A percentile compares a stretch with the other conserved stretches of the same genome.
Evolutionary conservation across 2,329 filamentous ascomycete species (phyloP).

Genomic region (Aureobasidium sp.): DNA sequence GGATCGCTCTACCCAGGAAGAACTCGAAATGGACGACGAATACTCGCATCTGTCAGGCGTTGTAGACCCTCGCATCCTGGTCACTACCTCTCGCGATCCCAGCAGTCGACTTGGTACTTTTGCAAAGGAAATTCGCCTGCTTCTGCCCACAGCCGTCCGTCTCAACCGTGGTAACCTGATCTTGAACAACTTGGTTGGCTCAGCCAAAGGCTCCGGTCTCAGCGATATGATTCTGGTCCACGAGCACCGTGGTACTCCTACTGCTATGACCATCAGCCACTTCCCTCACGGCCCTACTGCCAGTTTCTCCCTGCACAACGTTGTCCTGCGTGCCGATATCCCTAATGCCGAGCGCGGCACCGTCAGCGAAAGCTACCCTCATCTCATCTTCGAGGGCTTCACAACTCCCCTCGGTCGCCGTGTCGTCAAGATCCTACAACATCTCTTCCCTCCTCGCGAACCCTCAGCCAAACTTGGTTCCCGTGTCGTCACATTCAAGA

Average conservation of each 20-base stretch:
- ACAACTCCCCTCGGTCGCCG: constrained; percentile 69
- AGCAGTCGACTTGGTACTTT: constrained; percentile 80
- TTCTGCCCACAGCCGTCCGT: constrained; percentile 77
- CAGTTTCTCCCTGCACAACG: constrained; percentile 85
- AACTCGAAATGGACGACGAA: constrained; percentile 75
- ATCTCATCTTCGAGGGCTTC: constrained; percentile 94
- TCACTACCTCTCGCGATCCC: constrained; percentile 85
- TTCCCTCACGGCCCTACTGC: constrained; percentile 82
- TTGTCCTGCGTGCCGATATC: constrained; percentile 86
- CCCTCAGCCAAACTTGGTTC: constrained; percentile 73
- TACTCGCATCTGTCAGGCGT: constrained; percentile 87
- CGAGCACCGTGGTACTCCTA: constrained; percentile 88
- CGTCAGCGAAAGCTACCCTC: constrained; percentile 85
- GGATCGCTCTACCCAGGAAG: constrained; percentile 58
- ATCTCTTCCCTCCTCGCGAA: constrained; percentile 87
- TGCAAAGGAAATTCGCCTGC: constrained; percentile 78
- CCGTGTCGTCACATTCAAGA: constrained; percentile 87
- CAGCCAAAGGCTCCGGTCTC: constrained; percentile 70
- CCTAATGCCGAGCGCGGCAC: constrained; percentile 80
- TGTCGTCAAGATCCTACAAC: constrained; percentile 84
- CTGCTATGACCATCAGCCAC: constrained; percentile 78
- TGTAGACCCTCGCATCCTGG: constrained; percentile 77
- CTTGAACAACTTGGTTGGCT: constrained; percentile 73
- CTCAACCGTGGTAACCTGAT: constrained; percentile 89
- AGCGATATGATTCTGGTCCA: constrained; percentile 82